Percentiles rank a stretch among this genome's conserved stretches.
These are phyloP conservation scores for Smithsoniella earleae DNA, from an alignment of 163 green algal genomes.

Conservation along the genomic window DNA sequence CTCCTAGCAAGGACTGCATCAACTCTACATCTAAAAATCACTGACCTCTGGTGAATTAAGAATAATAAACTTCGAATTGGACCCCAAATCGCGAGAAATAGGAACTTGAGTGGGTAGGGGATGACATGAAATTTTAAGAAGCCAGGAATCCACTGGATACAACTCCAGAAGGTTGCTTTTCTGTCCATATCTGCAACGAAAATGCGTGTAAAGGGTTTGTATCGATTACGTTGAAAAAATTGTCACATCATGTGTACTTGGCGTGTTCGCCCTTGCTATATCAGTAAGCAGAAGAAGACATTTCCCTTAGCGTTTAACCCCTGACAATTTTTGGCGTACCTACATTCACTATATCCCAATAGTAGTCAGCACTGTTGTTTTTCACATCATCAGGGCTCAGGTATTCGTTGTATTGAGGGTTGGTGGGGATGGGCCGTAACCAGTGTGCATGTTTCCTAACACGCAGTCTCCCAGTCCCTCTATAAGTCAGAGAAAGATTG, in stretches of 20 bases:
- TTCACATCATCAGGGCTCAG: conserved; percentile 13
- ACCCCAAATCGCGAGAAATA: not conserved
- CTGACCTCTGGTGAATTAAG: not conserved
- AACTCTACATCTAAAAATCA: not conserved
- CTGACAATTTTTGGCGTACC: conserved; percentile 6
- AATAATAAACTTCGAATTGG: conserved; percentile 12
- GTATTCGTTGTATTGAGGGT: conserved; percentile 8
- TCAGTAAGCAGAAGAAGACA: too few relatives aligned
- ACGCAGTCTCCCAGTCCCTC: not conserved
- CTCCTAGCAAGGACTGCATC: conserved; percentile 1
- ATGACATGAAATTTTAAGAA: conserved; percentile 26
- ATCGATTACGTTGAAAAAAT: not conserved
- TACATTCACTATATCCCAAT: conserved; percentile 20
- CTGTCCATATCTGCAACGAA: conserved; percentile 5
- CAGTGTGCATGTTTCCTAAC: not conserved
- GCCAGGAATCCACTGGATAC: conserved; percentile 25
- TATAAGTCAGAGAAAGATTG: not conserved
- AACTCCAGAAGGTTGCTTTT: conserved; percentile 22
- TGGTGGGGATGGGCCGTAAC: not conserved
- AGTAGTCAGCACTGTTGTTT: not conserved
- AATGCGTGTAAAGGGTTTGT: not conserved
- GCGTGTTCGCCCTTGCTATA: too few relatives aligned
- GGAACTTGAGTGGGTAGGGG: conserved; percentile 19
- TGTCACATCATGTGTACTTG: not conserved
- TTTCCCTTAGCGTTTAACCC: too few relatives aligned